Evolutionary conservation across 495 filamentous ascomycete species (phyloP), one percentile per base, ranked within the genome.

Genomic region (Penicilliopsis zonata): DNA sequence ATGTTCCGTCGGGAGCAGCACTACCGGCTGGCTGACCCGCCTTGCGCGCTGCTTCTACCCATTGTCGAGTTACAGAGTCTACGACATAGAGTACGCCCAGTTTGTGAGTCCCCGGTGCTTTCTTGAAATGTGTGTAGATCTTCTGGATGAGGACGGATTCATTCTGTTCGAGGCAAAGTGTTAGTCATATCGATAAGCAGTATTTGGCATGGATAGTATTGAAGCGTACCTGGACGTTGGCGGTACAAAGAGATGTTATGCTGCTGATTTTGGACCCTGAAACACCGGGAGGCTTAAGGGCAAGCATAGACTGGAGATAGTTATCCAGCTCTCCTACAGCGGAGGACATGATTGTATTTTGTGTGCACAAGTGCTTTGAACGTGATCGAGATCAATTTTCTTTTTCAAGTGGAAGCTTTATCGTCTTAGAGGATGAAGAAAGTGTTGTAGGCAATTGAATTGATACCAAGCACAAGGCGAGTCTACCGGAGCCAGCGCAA

Each of bases 1-100:
- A 94, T 28, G 88, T 95, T 41, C 90, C 90, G 63, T 93, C 83
- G 38, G 73, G 70, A 35, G 85, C 82, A 48, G 72, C 65, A 44
- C 68, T 72, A 51, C 78, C 82, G 49, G 86, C 67, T 35, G 77
- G 65, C 55, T 96, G 86, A 38, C 83, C 83, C 39, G 78, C 70
- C 43, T 76, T 75, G 57, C 84, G 86, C 41, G 90, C 92, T 55
- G 82, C 80, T 57, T 98, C 87, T 73, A 94, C 74, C 86, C 92
- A 98, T 63, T 87, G 85, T 61, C 90, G 82, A 55, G 86, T 86
- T 78, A 98, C 86, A 71, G 87, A 94, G 72, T 98, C 92, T 92
- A 98, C 84, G 65, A 96, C 86, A 78, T 98, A 98, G 65, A 98
- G 78, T 50, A 95, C 86, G 59, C 90, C 90, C 65, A 98, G 69